Base-by-base conservation (phyloP, 495 filamentous ascomycete species). In the Bacidia gigantensis region DNA sequence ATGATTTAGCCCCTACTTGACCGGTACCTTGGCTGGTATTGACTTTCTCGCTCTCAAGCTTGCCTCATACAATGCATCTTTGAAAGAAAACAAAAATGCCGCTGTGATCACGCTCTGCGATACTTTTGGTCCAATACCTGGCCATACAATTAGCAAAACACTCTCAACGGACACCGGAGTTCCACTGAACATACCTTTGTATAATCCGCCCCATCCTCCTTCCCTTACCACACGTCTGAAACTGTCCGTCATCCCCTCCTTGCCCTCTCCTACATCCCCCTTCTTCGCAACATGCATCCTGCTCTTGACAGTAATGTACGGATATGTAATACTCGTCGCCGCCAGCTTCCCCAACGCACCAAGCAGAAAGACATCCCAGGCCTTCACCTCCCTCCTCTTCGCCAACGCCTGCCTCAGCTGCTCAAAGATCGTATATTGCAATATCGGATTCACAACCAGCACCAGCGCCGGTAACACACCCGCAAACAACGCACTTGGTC, bases 361-460 rank as follows among this genome's bases (percentile, higher is more conserved):
- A 3, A 99, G 69, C 54, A 92, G 78, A 62, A 99, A 99, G 2
- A 85, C 88, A 60, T 94, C 78, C 46, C 79, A 83, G 0, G 92
- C 86, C 0, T 83, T 93, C 56, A 95, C 78, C 29, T 76, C 74
- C 20, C 78, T 67, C 18, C 79, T 73, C 56, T 76, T 80, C 65
- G 84, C 82, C 26, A 87, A 62, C 11, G 74, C 51, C 56, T 86
- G 83, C 75, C 95, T 96, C 70, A 99, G 68, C 70, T 96, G 89
- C 74, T 99, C 92, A 57, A 96, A 99, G 44, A 99, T 84, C 14
- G 93, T 99, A 62, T 99, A 99, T 69, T 97, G 93, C 55, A 99
- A 68, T 55, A 99, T 99, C 1, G 92, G 92, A 67, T 99, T 99
- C 64, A 95, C 86, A 50, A 99, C 92, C 49, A 99, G 68, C 50